Evolutionary conservation across 345 rosid genomes (phyloP), one percentile per base, ranked within the genome.

Genomic region (Abelmoschus esculentus): DNA sequence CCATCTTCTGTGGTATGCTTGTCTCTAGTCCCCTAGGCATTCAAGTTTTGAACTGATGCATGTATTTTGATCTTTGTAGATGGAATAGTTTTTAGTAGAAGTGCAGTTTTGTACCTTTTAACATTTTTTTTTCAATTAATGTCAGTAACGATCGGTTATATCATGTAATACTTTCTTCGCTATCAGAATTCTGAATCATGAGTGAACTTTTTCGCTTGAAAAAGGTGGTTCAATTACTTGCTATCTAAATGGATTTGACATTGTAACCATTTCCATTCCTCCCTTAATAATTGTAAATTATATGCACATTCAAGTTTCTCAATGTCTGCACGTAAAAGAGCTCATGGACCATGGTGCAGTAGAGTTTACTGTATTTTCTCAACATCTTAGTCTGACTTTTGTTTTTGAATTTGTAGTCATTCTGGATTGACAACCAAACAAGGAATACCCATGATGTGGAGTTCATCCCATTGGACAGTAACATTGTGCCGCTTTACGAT

Each of bases 371-470:
- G 56, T 31, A 13, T 66, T 13, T 8, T 66, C 34, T 66, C 56
- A 28, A 13, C 47, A 22, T 26, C 28, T 66, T 66, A 15, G 36
- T 66, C 12, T 26, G 28, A 63, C 50, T 62, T 46, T 67, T 38
- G 9, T 61, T 52, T 17, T 50, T 79, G 78, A 67, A 54, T 77
- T 38, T 85, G 85, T 75, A 95, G 99, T 86, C 96, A 55, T 95
- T 85, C 72, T 89, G 96, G 96, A 82, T 95, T 50, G 99, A 91
- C 79, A 81, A 77, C 68, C 86, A 81, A 84, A 80, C 90, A 49
- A 76, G 77, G 67, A 82, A 72, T 72, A 67, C 36, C 63, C 78
- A 73, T 50, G 75, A 61, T 50, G 73, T 73, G 67, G 85, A 61
- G 31, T 72, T 77, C 18, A 72, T 78, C 78, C 77, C 86, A 8